Base-by-base conservation (phyloP, 306 rosid species). In the Senna siamea region DNA sequence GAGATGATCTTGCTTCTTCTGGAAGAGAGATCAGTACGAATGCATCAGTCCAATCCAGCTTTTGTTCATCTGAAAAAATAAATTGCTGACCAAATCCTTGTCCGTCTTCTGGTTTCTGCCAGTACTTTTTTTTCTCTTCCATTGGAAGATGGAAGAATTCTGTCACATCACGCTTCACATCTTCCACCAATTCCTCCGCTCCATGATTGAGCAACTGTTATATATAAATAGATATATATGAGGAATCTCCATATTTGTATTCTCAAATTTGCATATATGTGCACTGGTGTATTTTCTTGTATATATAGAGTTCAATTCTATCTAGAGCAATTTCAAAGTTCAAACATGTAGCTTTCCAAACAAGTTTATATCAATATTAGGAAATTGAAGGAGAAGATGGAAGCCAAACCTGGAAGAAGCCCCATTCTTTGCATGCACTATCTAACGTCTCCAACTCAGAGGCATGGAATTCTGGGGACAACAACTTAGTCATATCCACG, bases 81-180 rank as follows among this genome's bases (percentile, higher is more conserved):
- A 82, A 85, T 35, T 4, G 14, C 12, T 87, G 87, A 7, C 87
- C 89, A 73, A 78, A 87, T 6, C 86, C 86, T 62, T 87, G 77
- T 0, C 61, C 0, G 0, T 83, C 86, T 56, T 82, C 87, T 50
- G 72, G 15, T 37, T 43, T 74, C 70, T 81, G 89, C 78, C 77
- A 22, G 11, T 80, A 69, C 62, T 73, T 76, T 18, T 83, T 76
- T 32, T 83, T 87, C 75, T 85, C 78, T 28, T 80, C 89, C 28
- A 73, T 65, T 28, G 83, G 55, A 18, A 85, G 77, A 40, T 67
- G 44, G 23, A 78, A 87, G 22, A 87, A 77, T 4, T 47, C 34
- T 65, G 68, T 11, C 40, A 62, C 14, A 50, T 79, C 79, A 9
- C 6, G 38, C 65, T 80, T 87, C 78, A 85, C 60, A 8, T 62